These are phyloP conservation scores for Ormosia emarginata DNA, from an alignment of 306 rosid genomes.

Conservation along the genomic window DNA sequence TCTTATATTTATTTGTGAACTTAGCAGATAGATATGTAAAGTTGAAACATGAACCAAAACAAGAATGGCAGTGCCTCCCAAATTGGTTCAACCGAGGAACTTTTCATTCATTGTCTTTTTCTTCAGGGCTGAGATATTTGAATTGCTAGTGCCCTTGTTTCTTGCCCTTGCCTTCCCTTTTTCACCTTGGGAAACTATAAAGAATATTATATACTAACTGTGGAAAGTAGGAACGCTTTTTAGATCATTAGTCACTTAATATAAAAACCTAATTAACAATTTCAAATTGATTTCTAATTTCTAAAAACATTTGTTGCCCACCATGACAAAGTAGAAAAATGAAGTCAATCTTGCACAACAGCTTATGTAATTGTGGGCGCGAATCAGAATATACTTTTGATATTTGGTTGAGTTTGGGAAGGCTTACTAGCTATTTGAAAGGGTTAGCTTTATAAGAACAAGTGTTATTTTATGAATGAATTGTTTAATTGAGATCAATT, in stretches of 20 bases:
- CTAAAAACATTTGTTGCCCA: background rate
- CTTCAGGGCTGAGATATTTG: constrained; percentile 18
- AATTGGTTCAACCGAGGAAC: constrained; percentile 39
- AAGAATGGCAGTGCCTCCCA: constrained; percentile 17
- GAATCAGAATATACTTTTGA: too few species aligned
- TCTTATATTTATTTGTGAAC: background rate
- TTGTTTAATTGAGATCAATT: too few species aligned
- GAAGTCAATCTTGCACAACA: background rate
- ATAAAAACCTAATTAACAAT: background rate
- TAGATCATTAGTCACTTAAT: background rate
- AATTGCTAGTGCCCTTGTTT: constrained; percentile 41
- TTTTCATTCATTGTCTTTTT: constrained; percentile 37
- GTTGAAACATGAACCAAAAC: constrained; percentile 11
- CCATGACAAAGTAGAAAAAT: background rate
- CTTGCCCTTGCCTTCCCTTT: constrained; percentile 22
- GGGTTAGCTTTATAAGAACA: too few species aligned
- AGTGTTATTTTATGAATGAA: too few species aligned
- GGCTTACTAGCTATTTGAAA: too few species aligned
- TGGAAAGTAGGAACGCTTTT: constrained; percentile 13
- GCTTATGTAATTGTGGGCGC: too few species aligned
- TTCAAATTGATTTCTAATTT: background rate
- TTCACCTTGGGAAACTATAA: constrained; percentile 24
- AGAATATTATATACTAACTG: background rate
- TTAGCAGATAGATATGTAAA: background rate
- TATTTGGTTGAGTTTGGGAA: too few species aligned